These are phyloP conservation scores for Marasmius tenuissimus DNA, from an alignment of 1,284 basidiomycete genomes.

Conservation along the genomic window DNA sequence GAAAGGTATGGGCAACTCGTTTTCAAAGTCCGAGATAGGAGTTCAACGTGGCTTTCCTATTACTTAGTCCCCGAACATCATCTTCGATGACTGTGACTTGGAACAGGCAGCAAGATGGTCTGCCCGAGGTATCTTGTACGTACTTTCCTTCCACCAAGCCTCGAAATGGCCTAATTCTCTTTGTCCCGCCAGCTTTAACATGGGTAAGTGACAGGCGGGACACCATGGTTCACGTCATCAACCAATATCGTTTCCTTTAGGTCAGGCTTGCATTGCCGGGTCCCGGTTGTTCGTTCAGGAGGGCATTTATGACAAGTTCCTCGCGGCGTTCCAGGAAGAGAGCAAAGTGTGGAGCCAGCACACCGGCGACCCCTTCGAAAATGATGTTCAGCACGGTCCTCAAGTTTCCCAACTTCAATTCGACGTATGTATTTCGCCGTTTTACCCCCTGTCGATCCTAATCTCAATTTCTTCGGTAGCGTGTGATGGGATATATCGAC, in stretches of 20 bases:
- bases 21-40: too few species aligned
- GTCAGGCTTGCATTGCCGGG: background rate
- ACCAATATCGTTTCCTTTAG: too few species aligned
- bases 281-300: background rate
- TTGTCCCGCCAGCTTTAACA: background rate
- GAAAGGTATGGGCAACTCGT: background rate
- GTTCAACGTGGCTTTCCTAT: background rate
- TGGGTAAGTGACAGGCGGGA: background rate
- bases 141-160: background rate
- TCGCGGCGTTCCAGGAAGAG: constrained; percentile 36
- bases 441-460: too few species aligned
- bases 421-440: background rate
- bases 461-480: background rate
- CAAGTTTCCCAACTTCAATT: background rate
- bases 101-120: background rate
- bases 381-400: background rate
- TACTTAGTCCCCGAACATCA: background rate
- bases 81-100: background rate
- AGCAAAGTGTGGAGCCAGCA: constrained; percentile 5
- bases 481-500: background rate
- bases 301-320: constrained; percentile 45
- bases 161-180: background rate
- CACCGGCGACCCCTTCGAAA: background rate
- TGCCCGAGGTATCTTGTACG: background rate
- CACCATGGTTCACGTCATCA: too few species aligned